phyloP scores from a whole-genome alignment of 371 early-diverging fungal genomes.

The Mucor saturninus region DNA sequence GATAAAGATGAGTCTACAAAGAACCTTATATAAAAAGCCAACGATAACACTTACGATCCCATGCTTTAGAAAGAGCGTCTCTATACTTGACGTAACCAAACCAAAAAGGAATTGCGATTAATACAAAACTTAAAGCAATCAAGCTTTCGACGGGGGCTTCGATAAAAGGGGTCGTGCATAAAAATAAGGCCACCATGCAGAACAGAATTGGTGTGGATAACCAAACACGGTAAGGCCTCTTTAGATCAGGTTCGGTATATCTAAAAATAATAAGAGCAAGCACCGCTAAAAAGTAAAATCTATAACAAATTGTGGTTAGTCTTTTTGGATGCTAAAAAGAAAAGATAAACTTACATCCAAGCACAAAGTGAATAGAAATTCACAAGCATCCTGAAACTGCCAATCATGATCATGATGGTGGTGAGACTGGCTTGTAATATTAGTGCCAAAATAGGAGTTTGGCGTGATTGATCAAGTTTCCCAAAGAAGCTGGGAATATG shows the following conservation, averaged over 20 bases:
- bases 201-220: slow-evolving; percentile 64
- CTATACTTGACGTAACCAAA: slow-evolving; percentile 49
- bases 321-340: neutral
- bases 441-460: slow-evolving; percentile 75
- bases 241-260: slow-evolving; percentile 64
- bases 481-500: slow-evolving; percentile 76
- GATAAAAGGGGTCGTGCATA: slow-evolving; percentile 66
- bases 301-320: slow-evolving; percentile 1
- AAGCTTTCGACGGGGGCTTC: slow-evolving; percentile 64
- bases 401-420: slow-evolving; percentile 66
- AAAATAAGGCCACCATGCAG: slow-evolving; percentile 61
- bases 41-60: slow-evolving; percentile 36
- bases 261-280: slow-evolving; percentile 60
- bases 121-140: slow-evolving; percentile 44
- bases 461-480: slow-evolving; percentile 57
- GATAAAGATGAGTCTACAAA: neutral
- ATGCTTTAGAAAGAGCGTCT: slow-evolving; percentile 23
- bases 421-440: slow-evolving; percentile 68
- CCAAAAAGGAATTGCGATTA: slow-evolving; percentile 59
- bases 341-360: slow-evolving; percentile 62
- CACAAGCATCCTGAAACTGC: slow-evolving; percentile 70
- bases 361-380: slow-evolving; percentile 79
- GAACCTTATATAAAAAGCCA: neutral
- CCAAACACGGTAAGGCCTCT: slow-evolving; percentile 68
- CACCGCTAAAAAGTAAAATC: slow-evolving; percentile 57